Evolutionary conservation across 306 rosid genomes (phyloP).

Genomic region (Sicyos baderoa): DNA sequence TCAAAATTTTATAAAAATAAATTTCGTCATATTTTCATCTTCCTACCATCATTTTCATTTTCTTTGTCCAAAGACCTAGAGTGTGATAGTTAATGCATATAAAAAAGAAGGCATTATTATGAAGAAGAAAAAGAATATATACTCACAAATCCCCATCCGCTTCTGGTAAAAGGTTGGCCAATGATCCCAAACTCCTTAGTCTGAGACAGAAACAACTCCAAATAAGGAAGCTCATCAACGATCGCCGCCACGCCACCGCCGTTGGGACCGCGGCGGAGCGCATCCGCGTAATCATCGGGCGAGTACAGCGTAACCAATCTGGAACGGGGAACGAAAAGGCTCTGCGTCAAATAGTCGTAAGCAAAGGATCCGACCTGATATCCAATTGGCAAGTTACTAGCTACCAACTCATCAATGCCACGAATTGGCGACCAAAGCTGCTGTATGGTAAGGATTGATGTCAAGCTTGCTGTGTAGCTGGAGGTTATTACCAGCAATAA

Average conservation of each 20-base stretch:
- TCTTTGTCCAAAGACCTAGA: too few relatives aligned
- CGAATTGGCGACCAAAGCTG: constrained; percentile 74
- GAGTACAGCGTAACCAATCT: constrained; percentile 57
- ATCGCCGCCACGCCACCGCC: constrained; percentile 89
- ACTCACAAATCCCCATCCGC: constrained; percentile 99
- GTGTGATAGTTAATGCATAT: too few relatives aligned
- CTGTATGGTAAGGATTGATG: constrained; percentile 87
- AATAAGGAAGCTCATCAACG: constrained; percentile 79
- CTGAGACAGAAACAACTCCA: constrained; percentile 69
- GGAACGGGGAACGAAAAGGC: constrained; percentile 45
- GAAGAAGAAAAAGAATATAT: neutral
- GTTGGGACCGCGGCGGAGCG: constrained; percentile 53
- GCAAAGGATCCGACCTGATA: constrained; percentile 94
- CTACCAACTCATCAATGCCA: constrained; percentile 78
- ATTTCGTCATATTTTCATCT: too few relatives aligned
- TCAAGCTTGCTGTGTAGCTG: constrained; percentile 92
- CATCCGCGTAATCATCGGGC: constrained; percentile 67
- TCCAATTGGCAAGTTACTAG: constrained; percentile 69
- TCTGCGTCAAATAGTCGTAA: constrained; percentile 62
- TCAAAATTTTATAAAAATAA: too few relatives aligned
- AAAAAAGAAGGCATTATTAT: neutral
- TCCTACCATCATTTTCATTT: too few relatives aligned
- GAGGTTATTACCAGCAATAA: constrained; percentile 79
- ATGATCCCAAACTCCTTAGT: constrained; percentile 62
- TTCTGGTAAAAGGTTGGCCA: constrained; percentile 70